These are phyloP conservation scores for Sicyos baderoa DNA, from an alignment of 306 rosid species.

Conservation along the genomic window DNA sequence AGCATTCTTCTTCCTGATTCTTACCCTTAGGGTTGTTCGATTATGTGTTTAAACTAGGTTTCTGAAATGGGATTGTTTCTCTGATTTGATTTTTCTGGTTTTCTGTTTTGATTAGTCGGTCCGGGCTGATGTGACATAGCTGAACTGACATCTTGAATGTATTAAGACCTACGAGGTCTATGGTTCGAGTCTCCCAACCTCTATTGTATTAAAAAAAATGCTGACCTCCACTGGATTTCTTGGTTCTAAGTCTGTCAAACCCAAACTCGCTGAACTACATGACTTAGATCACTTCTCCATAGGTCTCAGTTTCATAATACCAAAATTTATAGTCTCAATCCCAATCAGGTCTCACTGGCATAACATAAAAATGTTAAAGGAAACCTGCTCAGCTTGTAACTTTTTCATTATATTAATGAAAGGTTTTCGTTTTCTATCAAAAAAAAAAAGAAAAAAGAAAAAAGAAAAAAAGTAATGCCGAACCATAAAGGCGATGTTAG, in stretches of 20 bases:
- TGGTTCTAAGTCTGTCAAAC: constrained; percentile 10
- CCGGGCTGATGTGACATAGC: too few species aligned
- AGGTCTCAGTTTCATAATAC: background rate
- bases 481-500: background rate
- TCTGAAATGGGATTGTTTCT: background rate
- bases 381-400: background rate
- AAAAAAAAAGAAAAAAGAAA: too few species aligned
- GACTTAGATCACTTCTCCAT: constrained; percentile 5
- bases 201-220: too few species aligned
- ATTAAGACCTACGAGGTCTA: too few species aligned
- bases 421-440: too few species aligned
- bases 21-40: background rate
- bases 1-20: background rate
- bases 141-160: too few species aligned
- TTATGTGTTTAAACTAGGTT: too few species aligned
- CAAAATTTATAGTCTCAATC: background rate
- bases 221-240: constrained; percentile 6
- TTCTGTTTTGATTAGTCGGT: constrained; percentile 17
- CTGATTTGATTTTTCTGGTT: background rate
- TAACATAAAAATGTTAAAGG: background rate
- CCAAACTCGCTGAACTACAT: constrained; percentile 5
- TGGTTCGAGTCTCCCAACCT: too few species aligned
- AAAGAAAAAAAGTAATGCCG: background rate
- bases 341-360: constrained; percentile 9
- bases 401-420: too few species aligned